Percentiles rank a stretch among this genome's conserved stretches.
These are phyloP conservation scores for Penicillium psychrosexuale DNA, from an alignment of 2,329 filamentous ascomycete genomes.

Conservation along the genomic window DNA sequence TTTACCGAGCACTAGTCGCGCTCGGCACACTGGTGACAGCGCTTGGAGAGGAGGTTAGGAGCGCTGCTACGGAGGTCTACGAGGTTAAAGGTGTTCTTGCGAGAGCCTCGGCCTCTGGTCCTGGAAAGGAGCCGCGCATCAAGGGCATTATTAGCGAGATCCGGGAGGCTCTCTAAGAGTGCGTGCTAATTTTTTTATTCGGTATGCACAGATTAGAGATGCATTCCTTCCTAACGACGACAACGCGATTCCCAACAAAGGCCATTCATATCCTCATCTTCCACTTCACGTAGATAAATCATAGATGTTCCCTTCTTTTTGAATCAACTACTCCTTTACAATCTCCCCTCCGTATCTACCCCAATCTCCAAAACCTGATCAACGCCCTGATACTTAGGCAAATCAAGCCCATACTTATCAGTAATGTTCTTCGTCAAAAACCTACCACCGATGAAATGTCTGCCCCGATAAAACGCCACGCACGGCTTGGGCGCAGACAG, in stretches of 20 bases:
- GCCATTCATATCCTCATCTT: neutral
- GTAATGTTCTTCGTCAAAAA: slow-evolving; percentile 78
- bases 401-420: slow-evolving; percentile 78
- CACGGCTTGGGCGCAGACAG: slow-evolving; percentile 92
- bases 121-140: slow-evolving; percentile 59
- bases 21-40: slow-evolving; percentile 69
- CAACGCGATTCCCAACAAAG: slow-evolving; percentile 10
- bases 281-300: neutral
- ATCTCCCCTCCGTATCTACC: slow-evolving; percentile 37
- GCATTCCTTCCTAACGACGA: slow-evolving; percentile 15
- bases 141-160: slow-evolving; percentile 61
- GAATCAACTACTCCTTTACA: slow-evolving; percentile 19
- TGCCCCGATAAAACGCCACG: slow-evolving; percentile 75
- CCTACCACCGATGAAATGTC: slow-evolving; percentile 89
- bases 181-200: slow-evolving; percentile 21
- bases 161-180: slow-evolving; percentile 34
- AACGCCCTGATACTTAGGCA: slow-evolving; percentile 78
- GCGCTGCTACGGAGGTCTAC: slow-evolving; percentile 57
- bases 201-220: slow-evolving; percentile 16
- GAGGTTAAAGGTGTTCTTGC: slow-evolving; percentile 49
- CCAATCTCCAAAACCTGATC: slow-evolving; percentile 83
- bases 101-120: slow-evolving; percentile 47
- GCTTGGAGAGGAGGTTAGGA: slow-evolving; percentile 58
- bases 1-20: slow-evolving; percentile 79
- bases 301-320: neutral